phyloP scores from a whole-genome alignment of 2,329 filamentous ascomycete species.

The Chaetomium sp. region DNA sequence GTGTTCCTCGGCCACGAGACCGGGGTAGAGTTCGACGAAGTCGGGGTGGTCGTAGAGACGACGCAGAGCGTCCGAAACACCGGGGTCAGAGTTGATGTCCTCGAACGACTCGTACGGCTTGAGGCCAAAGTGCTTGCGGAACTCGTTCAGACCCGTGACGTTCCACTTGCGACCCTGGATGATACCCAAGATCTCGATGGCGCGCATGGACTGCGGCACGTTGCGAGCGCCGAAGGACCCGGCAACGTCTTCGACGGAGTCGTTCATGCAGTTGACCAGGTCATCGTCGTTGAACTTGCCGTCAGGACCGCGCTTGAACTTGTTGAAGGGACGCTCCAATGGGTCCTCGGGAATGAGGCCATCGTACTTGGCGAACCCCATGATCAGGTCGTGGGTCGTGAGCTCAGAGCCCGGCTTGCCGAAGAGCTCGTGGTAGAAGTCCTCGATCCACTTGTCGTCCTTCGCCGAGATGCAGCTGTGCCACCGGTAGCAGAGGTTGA shows the following conservation, averaged over 20 bases:
- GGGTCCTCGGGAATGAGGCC: conserved; percentile 58
- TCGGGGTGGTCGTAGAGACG: conserved; percentile 73
- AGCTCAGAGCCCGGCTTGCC: conserved; percentile 52
- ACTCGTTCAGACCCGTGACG: conserved; percentile 73
- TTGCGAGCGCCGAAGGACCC: conserved; percentile 68
- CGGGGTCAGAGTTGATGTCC: conserved; percentile 73
- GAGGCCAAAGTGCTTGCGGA: conserved; percentile 73
- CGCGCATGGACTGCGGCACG: conserved; percentile 65
- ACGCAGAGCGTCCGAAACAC: conserved; percentile 58
- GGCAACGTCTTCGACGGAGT: conserved; percentile 70
- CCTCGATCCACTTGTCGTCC: conserved; percentile 75
- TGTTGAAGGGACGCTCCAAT: conserved; percentile 59
- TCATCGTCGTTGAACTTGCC: conserved; percentile 71
- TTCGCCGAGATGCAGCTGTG: conserved; percentile 69
- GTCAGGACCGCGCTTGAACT: conserved; percentile 56
- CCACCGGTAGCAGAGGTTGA: conserved; percentile 85
- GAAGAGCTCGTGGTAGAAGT: conserved; percentile 59
- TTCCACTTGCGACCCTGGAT: conserved; percentile 72
- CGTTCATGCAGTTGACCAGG: conserved; percentile 61
- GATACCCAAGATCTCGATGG: conserved; percentile 75
- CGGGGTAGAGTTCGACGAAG: conserved; percentile 73
- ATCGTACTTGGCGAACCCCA: conserved; percentile 58
- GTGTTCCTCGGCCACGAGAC: conserved; percentile 67
- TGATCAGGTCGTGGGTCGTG: conserved; percentile 53
- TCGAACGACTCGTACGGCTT: conserved; percentile 72